Percentiles rank a stretch among this genome's conserved stretches.
Evolutionary conservation across 495 filamentous ascomycete species (phyloP).

Genomic region (Clohesyomyces aquaticus): DNA sequence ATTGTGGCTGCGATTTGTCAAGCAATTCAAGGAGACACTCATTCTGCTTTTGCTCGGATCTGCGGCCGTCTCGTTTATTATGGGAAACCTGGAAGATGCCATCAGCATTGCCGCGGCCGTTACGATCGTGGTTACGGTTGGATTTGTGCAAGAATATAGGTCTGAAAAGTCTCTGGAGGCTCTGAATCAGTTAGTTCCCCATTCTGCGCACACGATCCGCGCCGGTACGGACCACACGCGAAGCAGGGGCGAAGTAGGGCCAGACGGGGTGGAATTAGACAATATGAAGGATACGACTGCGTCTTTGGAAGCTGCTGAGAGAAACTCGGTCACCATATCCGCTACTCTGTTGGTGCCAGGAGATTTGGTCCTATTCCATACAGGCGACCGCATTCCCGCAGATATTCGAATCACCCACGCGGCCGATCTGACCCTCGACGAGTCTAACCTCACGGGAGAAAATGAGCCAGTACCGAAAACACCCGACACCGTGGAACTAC

Average conservation of each 20-base stretch:
- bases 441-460: slow-evolving; percentile 96
- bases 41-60: slow-evolving; percentile 88
- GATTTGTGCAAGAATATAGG: slow-evolving; percentile 95
- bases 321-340: slow-evolving; percentile 77
- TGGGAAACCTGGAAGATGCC: slow-evolving; percentile 96
- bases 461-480: slow-evolving; percentile 87
- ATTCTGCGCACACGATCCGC: slow-evolving; percentile 89
- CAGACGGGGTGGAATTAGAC: slow-evolving; percentile 43
- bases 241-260: slow-evolving; percentile 40
- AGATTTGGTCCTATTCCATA: slow-evolving; percentile 89
- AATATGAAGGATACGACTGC: slow-evolving; percentile 45
- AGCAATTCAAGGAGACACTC: slow-evolving; percentile 92
- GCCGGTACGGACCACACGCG: slow-evolving; percentile 32
- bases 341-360: slow-evolving; percentile 87
- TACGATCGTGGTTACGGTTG: slow-evolving; percentile 94
- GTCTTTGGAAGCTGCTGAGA: slow-evolving; percentile 62
- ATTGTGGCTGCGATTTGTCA: slow-evolving; percentile 89
- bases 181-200: slow-evolving; percentile 87
- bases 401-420: slow-evolving; percentile 93
- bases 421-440: slow-evolving; percentile 87
- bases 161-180: slow-evolving; percentile 98
- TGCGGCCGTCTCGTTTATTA: slow-evolving; percentile 84
- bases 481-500: slow-evolving; percentile 57
- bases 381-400: slow-evolving; percentile 93
- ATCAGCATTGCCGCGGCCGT: slow-evolving; percentile 93